These are phyloP conservation scores for Jamesozyma gamospora DNA, from an alignment of 805 yeast genomes.

Conservation along the genomic window DNA sequence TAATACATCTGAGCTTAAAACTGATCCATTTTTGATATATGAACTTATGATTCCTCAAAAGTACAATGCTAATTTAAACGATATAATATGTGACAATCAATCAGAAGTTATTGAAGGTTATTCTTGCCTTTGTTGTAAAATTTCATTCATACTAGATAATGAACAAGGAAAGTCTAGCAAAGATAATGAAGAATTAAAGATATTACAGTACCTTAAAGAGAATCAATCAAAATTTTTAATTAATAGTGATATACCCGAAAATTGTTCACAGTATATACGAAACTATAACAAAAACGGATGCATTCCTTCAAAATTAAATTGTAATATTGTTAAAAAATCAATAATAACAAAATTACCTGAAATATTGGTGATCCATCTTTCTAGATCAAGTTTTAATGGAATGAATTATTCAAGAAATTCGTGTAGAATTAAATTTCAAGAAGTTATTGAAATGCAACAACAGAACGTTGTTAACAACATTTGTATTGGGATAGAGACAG, in stretches of 20 bases:
- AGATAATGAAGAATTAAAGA: conserved; percentile 14
- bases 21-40: conserved; percentile 55
- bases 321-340: conserved; percentile 60
- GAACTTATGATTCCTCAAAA: conserved; percentile 66
- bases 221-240: conserved; percentile 36
- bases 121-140: conserved; percentile 65
- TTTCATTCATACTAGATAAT: conserved; percentile 33
- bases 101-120: conserved; percentile 69
- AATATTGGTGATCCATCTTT: conserved; percentile 68
- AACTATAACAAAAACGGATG: conserved; percentile 37
- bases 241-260: conserved; percentile 55
- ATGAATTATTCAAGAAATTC: conserved; percentile 61
- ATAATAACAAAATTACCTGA: conserved; percentile 58
- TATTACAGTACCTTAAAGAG: conserved; percentile 30
- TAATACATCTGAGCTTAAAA: conserved; percentile 45
- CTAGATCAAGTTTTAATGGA: conserved; percentile 70
- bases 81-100: conserved; percentile 46
- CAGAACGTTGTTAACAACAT: conserved; percentile 9
- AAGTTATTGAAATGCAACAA: conserved; percentile 41
- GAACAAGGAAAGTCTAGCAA: conserved; percentile 18
- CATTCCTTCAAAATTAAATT: conserved; percentile 38
- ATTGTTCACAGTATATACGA: conserved; percentile 39
- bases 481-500: conserved; percentile 16
- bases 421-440: conserved; percentile 60
- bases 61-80: conserved; percentile 37